Evolutionary conservation across 768 basidiomycete genomes (phyloP), one percentile per base, ranked within the genome.

Genomic region (Panaeolus papilionaceus): DNA sequence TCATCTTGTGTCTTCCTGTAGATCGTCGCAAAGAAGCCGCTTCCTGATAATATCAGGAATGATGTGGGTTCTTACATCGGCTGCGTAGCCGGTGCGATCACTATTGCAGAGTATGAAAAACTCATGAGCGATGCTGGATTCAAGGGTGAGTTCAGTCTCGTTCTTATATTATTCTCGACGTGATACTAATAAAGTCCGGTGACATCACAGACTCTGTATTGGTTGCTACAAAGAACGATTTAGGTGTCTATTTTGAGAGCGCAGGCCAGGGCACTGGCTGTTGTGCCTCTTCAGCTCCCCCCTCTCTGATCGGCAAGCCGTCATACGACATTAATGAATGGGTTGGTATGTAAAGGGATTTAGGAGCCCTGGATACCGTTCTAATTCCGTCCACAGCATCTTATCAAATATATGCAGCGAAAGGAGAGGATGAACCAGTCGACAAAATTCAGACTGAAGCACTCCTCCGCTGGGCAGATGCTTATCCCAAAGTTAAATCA

Each of bases 401-500:
- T 64, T 37, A 45, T 54, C n/a, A 51, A 67, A 82, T 88, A 23
- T 82, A 81, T 40, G 85, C 84, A 3, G 62, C 71, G 18, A 88
- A 87, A 67, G 62, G 54, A 33, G 54, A 66, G 3, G 68, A 68
- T 1, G 64, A 44, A 6, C 67, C 68, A 5, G 38, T 18, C 28
- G 66, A 61, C 62, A 61, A 40, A 44, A 62, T 68, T 23, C n/a
- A 78, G 4, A 74, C 75, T 1, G 64, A 44, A 26, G 71, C 74
- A n/a, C 78, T 88, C 38, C 72, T 76, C 16, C 77, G 77, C 2
- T 88, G 84, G 85, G 87, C 85, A 86, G 83, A 87, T 64, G 86
- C 85, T 0, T 88, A 84, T 70, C 88, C 88, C 0, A 51, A 70
- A 5, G 75, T 77, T 40, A 71, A 72, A 45, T 80, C 84, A 1